Percentiles rank a stretch among this genome's conserved stretches.
Evolutionary conservation across 176 grass and related monocot species (phyloP).

Genomic region (Oryza punctata): DNA sequence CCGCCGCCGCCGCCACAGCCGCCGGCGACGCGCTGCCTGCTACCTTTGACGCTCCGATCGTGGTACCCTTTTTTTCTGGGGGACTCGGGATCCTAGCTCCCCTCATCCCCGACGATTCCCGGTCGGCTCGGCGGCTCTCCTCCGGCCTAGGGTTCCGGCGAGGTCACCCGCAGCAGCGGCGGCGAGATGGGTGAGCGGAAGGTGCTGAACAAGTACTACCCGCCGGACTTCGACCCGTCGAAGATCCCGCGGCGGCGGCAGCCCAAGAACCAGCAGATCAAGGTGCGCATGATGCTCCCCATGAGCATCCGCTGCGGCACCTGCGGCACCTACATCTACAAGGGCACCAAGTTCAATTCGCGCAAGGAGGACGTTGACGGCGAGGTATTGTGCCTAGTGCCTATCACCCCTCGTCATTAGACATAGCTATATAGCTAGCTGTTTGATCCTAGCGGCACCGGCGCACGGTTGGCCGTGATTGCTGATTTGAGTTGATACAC

Average conservation of each 20-base stretch:
- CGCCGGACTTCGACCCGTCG: constrained; percentile 70
- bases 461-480: background rate
- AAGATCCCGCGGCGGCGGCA: constrained; percentile 68
- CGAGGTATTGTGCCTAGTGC: too few relatives aligned
- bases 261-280: constrained; percentile 78
- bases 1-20: too few relatives aligned
- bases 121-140: too few relatives aligned
- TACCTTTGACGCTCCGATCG: too few relatives aligned
- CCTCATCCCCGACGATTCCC: too few relatives aligned
- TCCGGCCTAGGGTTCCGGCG: constrained; percentile 26
- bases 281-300: constrained; percentile 85
- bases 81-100: too few relatives aligned
- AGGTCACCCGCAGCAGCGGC: background rate
- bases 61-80: too few relatives aligned
- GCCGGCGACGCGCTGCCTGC: too few relatives aligned
- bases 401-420: too few relatives aligned
- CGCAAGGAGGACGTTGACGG: constrained; percentile 69
- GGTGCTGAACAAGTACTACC: constrained; percentile 84
- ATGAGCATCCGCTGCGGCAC: constrained; percentile 76
- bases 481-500: background rate
- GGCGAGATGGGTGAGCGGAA: constrained; percentile 58
- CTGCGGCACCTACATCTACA: constrained; percentile 81
- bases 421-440: too few relatives aligned
- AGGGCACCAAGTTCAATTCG: constrained; percentile 91
- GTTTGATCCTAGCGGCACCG: too few relatives aligned